Evolutionary conservation across 148 eudicot genomes (phyloP), one percentile per base, ranked within the genome.

Genomic region (Camellia lanceoleosa): DNA sequence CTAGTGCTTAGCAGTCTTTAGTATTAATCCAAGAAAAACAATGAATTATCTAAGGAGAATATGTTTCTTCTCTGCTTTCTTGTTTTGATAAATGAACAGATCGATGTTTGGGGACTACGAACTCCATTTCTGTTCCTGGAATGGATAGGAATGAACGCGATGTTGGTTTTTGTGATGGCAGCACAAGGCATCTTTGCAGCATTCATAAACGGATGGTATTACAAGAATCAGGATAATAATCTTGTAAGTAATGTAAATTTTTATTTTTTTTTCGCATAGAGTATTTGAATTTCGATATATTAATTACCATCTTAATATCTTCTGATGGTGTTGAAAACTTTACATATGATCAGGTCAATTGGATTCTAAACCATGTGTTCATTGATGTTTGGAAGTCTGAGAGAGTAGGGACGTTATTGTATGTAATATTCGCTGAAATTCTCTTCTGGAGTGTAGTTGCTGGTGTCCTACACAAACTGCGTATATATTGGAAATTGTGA

Each of bases 101-200:
- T 88, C 43, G 91, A 88, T 81, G 83, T 86, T 46, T 84, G 80
- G 91, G 91, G 89, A 74, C n/a, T 75, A 10, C 86, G 86, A 10
- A 86, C 70, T 12, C 91, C 91, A 59, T 88, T 88, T 74, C 58
- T 88, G 73, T 85, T 86, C 76, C 70, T 88, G 58, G 86, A 86
- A 81, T 88, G 91, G 91, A 88, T 86, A 60, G 91, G 91, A 62
- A 83, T 86, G 87, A 88, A 88, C 18, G 91, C 89, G 12, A 88
- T 88, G 91, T 76, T 88, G 61, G 89, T 88, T 47, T 88, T 84
- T n/a, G 91, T 88, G 13, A 30, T 86, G 87, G 91, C 79, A 30
- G 91, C 91, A 10, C 86, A 86, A 76, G 91, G 87, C 5, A 84
- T 88, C 42, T 83, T 88, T 23, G 86, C 86, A 58, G 89, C 76